Base-by-base conservation (phyloP, 768 basidiomycete genomes). In the Amanita rimosa region DNA sequence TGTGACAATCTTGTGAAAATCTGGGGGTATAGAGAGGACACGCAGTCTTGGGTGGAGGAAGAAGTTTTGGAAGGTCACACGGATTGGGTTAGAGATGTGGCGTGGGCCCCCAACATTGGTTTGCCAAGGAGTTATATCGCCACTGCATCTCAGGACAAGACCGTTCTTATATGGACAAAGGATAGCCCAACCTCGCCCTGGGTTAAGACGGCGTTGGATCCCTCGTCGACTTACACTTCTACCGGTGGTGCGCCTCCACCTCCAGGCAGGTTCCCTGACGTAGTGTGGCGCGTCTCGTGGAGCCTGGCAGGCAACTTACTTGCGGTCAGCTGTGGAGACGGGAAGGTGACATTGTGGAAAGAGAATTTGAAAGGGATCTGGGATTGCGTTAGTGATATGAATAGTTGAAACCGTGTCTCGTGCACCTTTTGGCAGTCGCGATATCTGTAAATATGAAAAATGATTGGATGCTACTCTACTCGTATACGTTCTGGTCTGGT, bases 201-300 rank as follows among this genome's bases (percentile, higher is more conserved):
- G 91, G 75, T 76, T 10, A 87, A 85, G 69, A 85, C 79, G 1
- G 71, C 79, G 7, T 77, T 95, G 31, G 87, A 93, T 57, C 86
- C 87, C 1, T 77, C 78, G 1, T 68, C 73, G 7, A 66, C 74
- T 5, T 64, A 73, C 35, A 65, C 72, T 1, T 67, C 72, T 3
- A 67, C 73, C 40, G 65, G 70, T 36, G 40, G 41, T 7, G 59
- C 73, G 6, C 69, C 64, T 0, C 68, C 70, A 4, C 69, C 74
- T 6, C 70, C 78, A 13, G 87, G 87, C 19, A 92, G 86, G 62
- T 98, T 98, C 70, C 89, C 91, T 1, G 95, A 98, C 62, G 91
- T 93, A 4, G 93, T 97, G 21, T 99, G 95, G 96, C 79, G 94
- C n/a, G 92, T 97, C 29, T 91, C 88, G 39, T 99, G 96, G 96